Evolutionary conservation across 1,284 basidiomycete genomes (phyloP).

Genomic region (Fomitopsis palustris): DNA sequence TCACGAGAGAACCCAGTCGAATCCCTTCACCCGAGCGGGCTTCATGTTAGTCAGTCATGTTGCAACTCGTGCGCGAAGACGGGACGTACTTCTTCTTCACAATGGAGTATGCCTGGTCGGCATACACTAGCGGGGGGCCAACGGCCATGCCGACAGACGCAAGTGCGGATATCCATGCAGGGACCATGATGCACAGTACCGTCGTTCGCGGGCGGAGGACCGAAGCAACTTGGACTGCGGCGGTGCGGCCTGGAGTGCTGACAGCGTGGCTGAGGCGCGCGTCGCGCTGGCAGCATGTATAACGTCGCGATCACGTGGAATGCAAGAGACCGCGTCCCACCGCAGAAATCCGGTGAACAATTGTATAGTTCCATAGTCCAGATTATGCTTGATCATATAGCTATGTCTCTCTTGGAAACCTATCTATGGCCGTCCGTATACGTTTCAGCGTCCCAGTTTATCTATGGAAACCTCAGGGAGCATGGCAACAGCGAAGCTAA

Average conservation of each 20-base stretch:
- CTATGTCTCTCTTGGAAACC: no score
- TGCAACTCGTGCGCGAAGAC: not conserved
- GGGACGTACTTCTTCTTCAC: constrained; percentile 58
- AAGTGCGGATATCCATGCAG: constrained; percentile 50
- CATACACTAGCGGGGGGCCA: constrained; percentile 75
- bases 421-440: no score
- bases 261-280: not conserved
- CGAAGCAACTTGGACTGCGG: not conserved
- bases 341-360: no score
- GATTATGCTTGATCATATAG: no score
- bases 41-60: constrained; percentile 15
- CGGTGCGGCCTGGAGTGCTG: not conserved
- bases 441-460: no score
- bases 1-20: constrained; percentile 83
- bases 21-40: constrained; percentile 47
- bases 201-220: constrained; percentile 10
- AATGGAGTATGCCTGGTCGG: constrained; percentile 74
- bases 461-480: no score
- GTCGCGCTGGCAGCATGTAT: not conserved
- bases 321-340: no score
- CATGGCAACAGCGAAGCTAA: no score
- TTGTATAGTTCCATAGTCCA: no score
- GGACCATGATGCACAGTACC: constrained; percentile 19
- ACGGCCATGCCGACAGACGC: constrained; percentile 71
- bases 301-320: not conserved